These are phyloP conservation scores for Ascosphaera acerosa DNA, from an alignment of 2,329 filamentous ascomycete genomes.

Conservation along the genomic window DNA sequence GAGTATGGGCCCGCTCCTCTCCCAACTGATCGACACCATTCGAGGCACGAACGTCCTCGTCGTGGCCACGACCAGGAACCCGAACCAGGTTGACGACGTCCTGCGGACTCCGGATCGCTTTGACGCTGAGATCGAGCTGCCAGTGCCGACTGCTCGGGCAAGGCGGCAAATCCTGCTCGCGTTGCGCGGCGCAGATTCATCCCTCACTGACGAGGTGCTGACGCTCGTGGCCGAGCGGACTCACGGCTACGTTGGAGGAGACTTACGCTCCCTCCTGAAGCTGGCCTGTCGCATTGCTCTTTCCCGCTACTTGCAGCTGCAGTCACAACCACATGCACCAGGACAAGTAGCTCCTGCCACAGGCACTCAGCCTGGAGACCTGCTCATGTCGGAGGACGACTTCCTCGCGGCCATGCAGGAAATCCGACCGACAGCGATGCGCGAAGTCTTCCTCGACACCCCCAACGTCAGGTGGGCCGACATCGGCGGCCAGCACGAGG, in stretches of 20 bases:
- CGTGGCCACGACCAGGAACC: slow-evolving; percentile 47
- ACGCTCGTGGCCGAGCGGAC: slow-evolving; percentile 43
- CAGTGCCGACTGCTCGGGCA: slow-evolving; percentile 46
- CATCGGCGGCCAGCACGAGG: slow-evolving; percentile 57
- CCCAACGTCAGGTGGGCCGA: slow-evolving; percentile 68
- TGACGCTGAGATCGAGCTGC: slow-evolving; percentile 40
- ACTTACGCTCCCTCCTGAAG: slow-evolving; percentile 41
- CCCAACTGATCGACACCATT: slow-evolving; percentile 13
- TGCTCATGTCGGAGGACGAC: slow-evolving; percentile 14
- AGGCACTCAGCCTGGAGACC: slow-evolving; percentile 3
- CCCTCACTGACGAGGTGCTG: slow-evolving; percentile 27
- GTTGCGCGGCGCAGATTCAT: slow-evolving; percentile 24
- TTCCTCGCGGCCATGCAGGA: slow-evolving; percentile 31
- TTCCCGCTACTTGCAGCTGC: slow-evolving; percentile 11
- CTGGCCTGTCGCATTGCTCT: slow-evolving; percentile 22
- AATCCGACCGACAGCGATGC: slow-evolving; percentile 64
- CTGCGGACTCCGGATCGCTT: slow-evolving; percentile 43
- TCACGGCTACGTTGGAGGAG: slow-evolving; percentile 64
- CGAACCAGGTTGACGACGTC: slow-evolving; percentile 43
- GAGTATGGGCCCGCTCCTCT: slow-evolving; percentile 17
- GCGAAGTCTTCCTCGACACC: slow-evolving; percentile 68
- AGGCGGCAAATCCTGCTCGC: slow-evolving; percentile 49
- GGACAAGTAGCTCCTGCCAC: neutral
- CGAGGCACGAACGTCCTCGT: slow-evolving; percentile 37
- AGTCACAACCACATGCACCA: slow-evolving; percentile 2